Percentiles rank a stretch among this genome's conserved stretches.
phyloP scores from a whole-genome alignment of 495 filamentous ascomycete genomes.

The Penicillium crystallinum region DNA sequence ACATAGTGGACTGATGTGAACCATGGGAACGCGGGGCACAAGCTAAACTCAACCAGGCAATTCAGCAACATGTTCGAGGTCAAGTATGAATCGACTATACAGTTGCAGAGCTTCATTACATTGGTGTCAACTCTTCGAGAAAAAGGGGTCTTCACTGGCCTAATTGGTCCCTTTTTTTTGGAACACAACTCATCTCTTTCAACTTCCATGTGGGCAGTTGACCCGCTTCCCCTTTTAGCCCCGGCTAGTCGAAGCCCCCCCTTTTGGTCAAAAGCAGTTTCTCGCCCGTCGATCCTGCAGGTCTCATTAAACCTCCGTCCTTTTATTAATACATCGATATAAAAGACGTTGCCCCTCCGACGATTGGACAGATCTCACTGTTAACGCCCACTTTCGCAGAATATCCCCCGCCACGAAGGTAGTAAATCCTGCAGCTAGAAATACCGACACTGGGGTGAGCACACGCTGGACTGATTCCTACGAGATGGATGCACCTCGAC shows the following conservation, averaged over 20 bases:
- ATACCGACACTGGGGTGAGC: not conserved
- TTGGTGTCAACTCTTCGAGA: not conserved
- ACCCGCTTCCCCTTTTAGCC: conserved; percentile 24
- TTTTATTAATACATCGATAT: conserved; percentile 8
- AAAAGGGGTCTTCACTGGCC: not conserved
- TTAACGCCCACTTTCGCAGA: not conserved
- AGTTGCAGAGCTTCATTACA: not conserved
- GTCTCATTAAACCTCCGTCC: conserved; percentile 24
- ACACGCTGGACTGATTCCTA: not conserved
- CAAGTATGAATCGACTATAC: not conserved
- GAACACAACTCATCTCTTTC: not conserved
- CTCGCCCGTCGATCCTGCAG: conserved; percentile 25
- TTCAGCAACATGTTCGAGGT: conserved; percentile 3
- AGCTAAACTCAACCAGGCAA: conserved; percentile 8
- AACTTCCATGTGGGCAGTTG: conserved; percentile 4
- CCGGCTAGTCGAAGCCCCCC: conserved; percentile 16
- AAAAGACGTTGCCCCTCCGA: conserved; percentile 2
- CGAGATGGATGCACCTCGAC: conserved; percentile 31
- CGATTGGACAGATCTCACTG: not conserved
- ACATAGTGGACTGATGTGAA: not conserved
- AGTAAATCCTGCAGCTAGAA: too few species aligned
- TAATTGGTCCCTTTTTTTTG: not conserved
- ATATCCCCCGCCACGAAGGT: not conserved
- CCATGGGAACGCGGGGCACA: conserved; percentile 9
- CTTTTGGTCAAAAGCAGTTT: conserved; percentile 28